Evolutionary conservation across 2,329 filamentous ascomycete genomes (phyloP).

Genomic region (Lojkania enalia): DNA sequence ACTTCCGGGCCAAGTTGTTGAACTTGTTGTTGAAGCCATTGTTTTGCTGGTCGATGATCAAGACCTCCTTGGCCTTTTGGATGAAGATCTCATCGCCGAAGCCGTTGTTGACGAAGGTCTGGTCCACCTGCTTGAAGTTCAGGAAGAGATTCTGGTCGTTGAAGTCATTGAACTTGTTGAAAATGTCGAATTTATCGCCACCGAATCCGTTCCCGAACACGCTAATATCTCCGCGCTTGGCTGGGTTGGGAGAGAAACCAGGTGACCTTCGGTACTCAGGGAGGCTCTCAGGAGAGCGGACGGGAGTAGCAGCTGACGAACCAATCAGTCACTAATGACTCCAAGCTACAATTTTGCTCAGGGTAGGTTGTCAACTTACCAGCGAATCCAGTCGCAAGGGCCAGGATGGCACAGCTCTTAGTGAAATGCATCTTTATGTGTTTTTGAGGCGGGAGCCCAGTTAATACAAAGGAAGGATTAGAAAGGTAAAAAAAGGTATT

Average conservation of each 20-base stretch:
- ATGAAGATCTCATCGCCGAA: conserved; percentile 26
- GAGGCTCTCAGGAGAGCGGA: conserved; percentile 20
- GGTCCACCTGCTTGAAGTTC: conserved; percentile 31
- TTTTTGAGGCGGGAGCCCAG: conserved; percentile 17
- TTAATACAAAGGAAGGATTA: conserved; percentile 29
- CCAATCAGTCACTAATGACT: conserved; percentile 12
- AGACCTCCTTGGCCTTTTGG: conserved; percentile 33
- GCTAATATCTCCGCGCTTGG: conserved; percentile 21
- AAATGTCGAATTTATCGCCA: conserved; percentile 33
- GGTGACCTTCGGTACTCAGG: conserved; percentile 10
- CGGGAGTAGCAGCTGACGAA: conserved; percentile 30
- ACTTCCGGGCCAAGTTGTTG: conserved; percentile 39
- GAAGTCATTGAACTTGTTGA: conserved; percentile 36
- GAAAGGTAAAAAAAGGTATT: conserved; percentile 22
- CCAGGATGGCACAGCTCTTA: conserved; percentile 29
- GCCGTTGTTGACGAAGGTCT: conserved; percentile 31
- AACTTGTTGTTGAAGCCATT: conserved; percentile 33
- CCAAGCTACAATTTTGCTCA: not conserved
- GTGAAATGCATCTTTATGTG: conserved; percentile 31
- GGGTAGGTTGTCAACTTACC: conserved; percentile 21
- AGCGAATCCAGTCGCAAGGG: conserved; percentile 39
- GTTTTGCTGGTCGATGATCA: conserved; percentile 34
- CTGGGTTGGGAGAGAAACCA: not conserved
- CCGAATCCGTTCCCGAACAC: conserved; percentile 23
- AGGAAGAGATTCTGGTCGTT: conserved; percentile 35